A percentile compares a stretch with the other conserved stretches of the same genome.
Evolutionary conservation across 2,329 filamentous ascomycete species (phyloP).

Genomic region (Nannizziopsis arthrosporioides): DNA sequence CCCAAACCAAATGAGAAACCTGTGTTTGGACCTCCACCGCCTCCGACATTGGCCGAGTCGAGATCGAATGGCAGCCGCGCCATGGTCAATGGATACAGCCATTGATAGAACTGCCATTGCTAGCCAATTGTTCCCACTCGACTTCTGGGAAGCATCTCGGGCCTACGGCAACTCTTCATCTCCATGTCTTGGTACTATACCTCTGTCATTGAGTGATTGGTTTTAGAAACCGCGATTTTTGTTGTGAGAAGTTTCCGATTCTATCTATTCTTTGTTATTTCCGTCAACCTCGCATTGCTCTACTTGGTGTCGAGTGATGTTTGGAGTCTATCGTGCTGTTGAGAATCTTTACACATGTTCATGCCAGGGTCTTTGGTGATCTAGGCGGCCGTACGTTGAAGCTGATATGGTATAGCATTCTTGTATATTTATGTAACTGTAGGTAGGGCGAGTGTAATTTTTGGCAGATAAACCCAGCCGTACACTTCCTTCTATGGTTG

Average conservation of each 20-base stretch:
- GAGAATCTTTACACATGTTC: background rate
- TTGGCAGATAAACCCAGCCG: background rate
- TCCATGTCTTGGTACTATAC: background rate
- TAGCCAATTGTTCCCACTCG: background rate
- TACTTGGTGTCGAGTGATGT: background rate
- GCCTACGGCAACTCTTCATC: background rate
- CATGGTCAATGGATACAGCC: constrained; percentile 34
- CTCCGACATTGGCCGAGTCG: constrained; percentile 39
- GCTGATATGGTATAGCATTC: background rate
- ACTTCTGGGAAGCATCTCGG: background rate
- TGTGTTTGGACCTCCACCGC: constrained; percentile 40
- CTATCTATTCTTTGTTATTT: constrained; percentile 1
- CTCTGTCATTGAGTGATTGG: constrained; percentile 1
- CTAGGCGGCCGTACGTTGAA: background rate
- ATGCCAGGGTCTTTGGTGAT: background rate
- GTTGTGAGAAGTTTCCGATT: constrained; percentile 1
- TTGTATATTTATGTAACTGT: constrained; percentile 10
- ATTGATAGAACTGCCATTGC: constrained; percentile 14
- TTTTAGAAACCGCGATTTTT: background rate
- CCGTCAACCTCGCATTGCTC: background rate
- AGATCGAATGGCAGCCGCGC: constrained; percentile 35
- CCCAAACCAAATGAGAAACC: constrained; percentile 28
- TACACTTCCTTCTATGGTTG: background rate
- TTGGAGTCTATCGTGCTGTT: background rate
- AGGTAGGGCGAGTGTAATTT: constrained; percentile 8